Percentiles rank a stretch among this genome's conserved stretches.
phyloP scores from a whole-genome alignment of 495 filamentous ascomycete genomes.

The Penicillium daleae region DNA sequence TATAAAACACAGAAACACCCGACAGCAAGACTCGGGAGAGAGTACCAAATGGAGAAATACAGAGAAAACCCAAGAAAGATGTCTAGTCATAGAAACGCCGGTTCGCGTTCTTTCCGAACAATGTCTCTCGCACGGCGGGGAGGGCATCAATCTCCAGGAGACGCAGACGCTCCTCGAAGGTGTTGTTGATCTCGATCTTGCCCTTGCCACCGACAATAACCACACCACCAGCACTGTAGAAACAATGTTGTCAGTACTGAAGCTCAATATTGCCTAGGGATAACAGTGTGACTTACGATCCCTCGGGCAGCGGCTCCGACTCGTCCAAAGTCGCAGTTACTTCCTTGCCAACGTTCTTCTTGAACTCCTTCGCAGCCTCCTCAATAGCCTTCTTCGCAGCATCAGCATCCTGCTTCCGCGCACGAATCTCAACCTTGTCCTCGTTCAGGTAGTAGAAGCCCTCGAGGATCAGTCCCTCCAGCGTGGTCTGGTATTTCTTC shows the following conservation, averaged over 20 bases:
- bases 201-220: conserved; percentile 78
- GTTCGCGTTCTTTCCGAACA: conserved; percentile 93
- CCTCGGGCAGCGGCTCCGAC: conserved; percentile 76
- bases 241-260: conserved; percentile 9
- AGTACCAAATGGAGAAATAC: neutral
- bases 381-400: conserved; percentile 73
- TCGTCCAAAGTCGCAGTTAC: conserved; percentile 75
- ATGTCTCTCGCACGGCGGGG: conserved; percentile 77
- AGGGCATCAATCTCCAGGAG: conserved; percentile 82
- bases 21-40: neutral
- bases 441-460: conserved; percentile 87
- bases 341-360: conserved; percentile 67
- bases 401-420: conserved; percentile 78
- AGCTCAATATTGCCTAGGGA: neutral
- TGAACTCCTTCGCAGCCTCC: conserved; percentile 77
- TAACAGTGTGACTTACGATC: conserved; percentile 66
- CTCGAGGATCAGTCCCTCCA: conserved; percentile 84
- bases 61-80: conserved; percentile 14
- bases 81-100: conserved; percentile 87
- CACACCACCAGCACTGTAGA: conserved; percentile 77
- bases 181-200: conserved; percentile 99
- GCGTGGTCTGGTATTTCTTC: conserved; percentile 69
- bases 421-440: conserved; percentile 69
- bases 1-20: conserved; percentile 32
- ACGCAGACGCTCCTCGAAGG: conserved; percentile 87